Evolutionary conservation across 1,139 yeast genomes (phyloP).

Genomic region (Diutina ranongensis): DNA sequence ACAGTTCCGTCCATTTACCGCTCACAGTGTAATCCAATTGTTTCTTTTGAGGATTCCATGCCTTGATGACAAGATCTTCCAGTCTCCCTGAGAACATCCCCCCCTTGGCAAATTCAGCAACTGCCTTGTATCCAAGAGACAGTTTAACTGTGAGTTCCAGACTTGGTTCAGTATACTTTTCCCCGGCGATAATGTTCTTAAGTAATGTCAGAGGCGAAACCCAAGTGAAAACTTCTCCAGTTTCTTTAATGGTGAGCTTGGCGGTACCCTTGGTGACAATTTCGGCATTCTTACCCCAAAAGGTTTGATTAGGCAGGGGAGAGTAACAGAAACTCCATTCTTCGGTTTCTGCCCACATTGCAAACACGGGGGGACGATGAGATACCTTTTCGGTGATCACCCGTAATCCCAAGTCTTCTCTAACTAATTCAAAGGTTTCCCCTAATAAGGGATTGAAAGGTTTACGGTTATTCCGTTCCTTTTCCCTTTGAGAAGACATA

Average conservation of each 20-base stretch:
- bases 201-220: slow-evolving; percentile 70
- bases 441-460: slow-evolving; percentile 90
- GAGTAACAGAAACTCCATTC: slow-evolving; percentile 71
- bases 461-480: slow-evolving; percentile 67
- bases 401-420: slow-evolving; percentile 66
- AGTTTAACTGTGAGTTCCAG: slow-evolving; percentile 59
- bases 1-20: slow-evolving; percentile 72
- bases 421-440: slow-evolving; percentile 74
- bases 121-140: slow-evolving; percentile 56
- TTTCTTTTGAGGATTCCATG: slow-evolving; percentile 27
- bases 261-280: slow-evolving; percentile 63
- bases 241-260: slow-evolving; percentile 39
- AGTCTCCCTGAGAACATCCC: slow-evolving; percentile 84
- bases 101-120: slow-evolving; percentile 56
- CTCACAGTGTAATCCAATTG: slow-evolving; percentile 31
- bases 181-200: slow-evolving; percentile 88
- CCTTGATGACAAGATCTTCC: slow-evolving; percentile 58
- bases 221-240: slow-evolving; percentile 74
- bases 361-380: slow-evolving; percentile 78
- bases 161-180: slow-evolving; percentile 84
- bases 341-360: slow-evolving; percentile 60
- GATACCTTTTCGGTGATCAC: slow-evolving; percentile 66
- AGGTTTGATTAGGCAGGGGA: slow-evolving; percentile 76
- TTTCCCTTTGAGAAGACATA: slow-evolving; percentile 59
- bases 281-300: slow-evolving; percentile 93